These are phyloP conservation scores for Saprolegnia diclina DNA, from an alignment of 352 stramenopile genomes.

Conservation along the genomic window DNA sequence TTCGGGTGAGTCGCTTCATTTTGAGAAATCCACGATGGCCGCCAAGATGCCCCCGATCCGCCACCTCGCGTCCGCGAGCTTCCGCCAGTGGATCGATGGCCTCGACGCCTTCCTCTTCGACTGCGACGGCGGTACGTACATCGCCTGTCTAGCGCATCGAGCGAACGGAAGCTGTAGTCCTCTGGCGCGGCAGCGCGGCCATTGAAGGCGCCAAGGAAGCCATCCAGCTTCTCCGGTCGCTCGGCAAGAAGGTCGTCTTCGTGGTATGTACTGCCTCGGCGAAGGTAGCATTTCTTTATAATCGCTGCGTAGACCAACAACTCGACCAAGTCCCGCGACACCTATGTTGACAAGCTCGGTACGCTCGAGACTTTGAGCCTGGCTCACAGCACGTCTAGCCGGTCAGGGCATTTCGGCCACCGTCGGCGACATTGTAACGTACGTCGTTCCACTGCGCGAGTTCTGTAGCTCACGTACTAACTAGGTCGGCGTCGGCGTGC, in stretches of 20 bases:
- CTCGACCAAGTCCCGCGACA: constrained; percentile 72
- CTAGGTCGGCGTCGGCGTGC: constrained; percentile 74
- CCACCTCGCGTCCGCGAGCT: constrained; percentile 9
- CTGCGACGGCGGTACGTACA: constrained; percentile 62
- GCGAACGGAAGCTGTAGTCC: constrained; percentile 33
- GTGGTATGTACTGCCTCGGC: constrained; percentile 39
- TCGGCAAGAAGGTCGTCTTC: constrained; percentile 80
- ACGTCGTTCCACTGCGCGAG: constrained; percentile 9
- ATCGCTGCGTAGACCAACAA: constrained; percentile 65
- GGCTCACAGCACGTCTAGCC: constrained; percentile 31
- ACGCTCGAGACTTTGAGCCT: constrained; percentile 2
- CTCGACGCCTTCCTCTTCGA: constrained; percentile 76
- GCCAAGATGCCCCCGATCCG: background rate
- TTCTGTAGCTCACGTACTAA: background rate
- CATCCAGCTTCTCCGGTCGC: constrained; percentile 56
- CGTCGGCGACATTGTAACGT: constrained; percentile 79
- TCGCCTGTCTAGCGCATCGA: background rate
- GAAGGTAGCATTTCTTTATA: background rate
- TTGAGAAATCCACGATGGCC: background rate
- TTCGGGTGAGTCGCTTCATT: background rate
- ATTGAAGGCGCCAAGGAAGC: constrained; percentile 62
- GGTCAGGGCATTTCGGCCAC: constrained; percentile 61
- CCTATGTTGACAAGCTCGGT: constrained; percentile 84
- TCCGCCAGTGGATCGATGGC: constrained; percentile 45
- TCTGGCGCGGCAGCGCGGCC: constrained; percentile 57